phyloP scores from a whole-genome alignment of 169 alveolate genomes.

The Eimeria mitis region DNA sequence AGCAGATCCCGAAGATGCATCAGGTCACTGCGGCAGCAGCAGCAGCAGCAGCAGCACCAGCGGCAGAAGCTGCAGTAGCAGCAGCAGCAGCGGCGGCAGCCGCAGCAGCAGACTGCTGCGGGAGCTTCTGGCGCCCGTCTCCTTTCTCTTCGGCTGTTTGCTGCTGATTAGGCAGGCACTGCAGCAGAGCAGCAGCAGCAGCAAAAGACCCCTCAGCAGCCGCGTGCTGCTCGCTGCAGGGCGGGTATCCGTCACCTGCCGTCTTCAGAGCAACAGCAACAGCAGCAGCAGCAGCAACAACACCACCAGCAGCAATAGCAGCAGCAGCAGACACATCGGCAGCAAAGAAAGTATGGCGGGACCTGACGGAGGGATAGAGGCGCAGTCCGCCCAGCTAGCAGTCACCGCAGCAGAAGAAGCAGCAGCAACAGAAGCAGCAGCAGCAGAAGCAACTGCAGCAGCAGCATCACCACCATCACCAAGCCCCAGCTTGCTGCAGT shows the following conservation, averaged over 20 bases:
- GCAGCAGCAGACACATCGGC: background rate
- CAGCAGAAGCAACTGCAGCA: background rate
- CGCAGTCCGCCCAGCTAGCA: background rate
- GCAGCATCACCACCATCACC: slow-evolving; percentile 11
- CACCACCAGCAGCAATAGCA: background rate
- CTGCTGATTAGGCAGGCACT: slow-evolving; percentile 57
- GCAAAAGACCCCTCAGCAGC: slow-evolving; percentile 44
- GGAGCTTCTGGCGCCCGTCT: slow-evolving; percentile 50
- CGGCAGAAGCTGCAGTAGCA: background rate
- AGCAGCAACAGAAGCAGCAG: slow-evolving; percentile 21
- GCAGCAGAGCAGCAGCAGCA: slow-evolving; percentile 68
- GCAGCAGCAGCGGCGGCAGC: slow-evolving; percentile 50
- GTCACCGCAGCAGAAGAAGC: background rate
- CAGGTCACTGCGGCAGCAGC: background rate
- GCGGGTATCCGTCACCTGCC: slow-evolving; percentile 31
- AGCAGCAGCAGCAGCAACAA: slow-evolving; percentile 23
- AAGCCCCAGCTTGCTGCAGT: slow-evolving; percentile 64
- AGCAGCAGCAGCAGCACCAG: background rate
- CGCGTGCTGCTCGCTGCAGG: slow-evolving; percentile 43
- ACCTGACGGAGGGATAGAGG: background rate
- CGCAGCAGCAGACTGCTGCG: slow-evolving; percentile 10
- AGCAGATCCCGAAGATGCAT: background rate
- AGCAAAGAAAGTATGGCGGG: background rate
- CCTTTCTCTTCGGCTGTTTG: slow-evolving; percentile 39
- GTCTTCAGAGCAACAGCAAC: background rate